Base-by-base conservation (phyloP, 208 protist genomes). In the Trypanosoma vivax region DNA sequence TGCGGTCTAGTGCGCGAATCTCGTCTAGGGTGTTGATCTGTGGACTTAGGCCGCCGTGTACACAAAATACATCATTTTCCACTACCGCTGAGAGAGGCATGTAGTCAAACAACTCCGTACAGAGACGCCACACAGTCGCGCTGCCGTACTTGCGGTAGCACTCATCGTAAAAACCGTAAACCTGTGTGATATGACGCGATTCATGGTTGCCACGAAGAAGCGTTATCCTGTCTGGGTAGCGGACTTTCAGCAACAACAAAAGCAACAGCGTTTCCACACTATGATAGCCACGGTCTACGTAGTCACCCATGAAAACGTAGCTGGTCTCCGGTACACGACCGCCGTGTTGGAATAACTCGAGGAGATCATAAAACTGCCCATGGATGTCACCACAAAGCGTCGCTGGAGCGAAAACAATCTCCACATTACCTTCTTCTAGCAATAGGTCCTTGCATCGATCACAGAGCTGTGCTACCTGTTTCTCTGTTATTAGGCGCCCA, bases 351-450 rank as follows among this genome's bases (percentile, higher is more conserved):
- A 99, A 99, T 16, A 99, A 81, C 75, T 98, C 89, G 29, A 98
- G 74, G 14, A 99, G 77, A 65, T 99, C 97, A 65, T 93, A 97
- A 52, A 99, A 99, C 79, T 99, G 98, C 0, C 98, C 98, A 70
- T 99, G 98, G 43, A 99, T 98, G 72, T 99, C 98, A 16, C 98
- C 98, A 71, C 97, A 98, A 1, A 99, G 94, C 0, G 96, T 99
- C 1, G 99, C 96, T 1, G 98, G 98, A n/a, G 92, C 78, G 41
- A 76, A 64, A 9, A 99, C 85, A 9, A 74, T 60, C 51, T 98
- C 83, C 19, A 99, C 94, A 62, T 99, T 99, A 35, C 82, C 76
- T 30, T 95, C 86, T 59, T 95, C 91, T 14, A 95, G 50, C 37
- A 96, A 75, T 25, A 96, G 59, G 35, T 95, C 87, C 31, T 89